Evolutionary conservation across 352 stramenopile species (phyloP).

Genomic region (Globisporangium sylvaticum): DNA sequence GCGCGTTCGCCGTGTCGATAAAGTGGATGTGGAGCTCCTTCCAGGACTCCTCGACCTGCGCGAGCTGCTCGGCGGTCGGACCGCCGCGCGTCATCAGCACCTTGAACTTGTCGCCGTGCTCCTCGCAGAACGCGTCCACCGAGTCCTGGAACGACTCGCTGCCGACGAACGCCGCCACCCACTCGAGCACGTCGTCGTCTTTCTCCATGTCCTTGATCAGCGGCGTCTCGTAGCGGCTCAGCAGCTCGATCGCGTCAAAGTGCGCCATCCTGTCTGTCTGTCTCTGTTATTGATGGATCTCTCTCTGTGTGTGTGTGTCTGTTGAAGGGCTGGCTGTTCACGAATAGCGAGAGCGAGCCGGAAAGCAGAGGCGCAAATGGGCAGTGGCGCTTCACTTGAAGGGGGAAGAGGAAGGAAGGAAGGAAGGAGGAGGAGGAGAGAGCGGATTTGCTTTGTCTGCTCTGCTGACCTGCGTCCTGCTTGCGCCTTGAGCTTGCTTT

Average conservation of each 20-base stretch:
- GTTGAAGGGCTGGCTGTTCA: neutral
- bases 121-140: conserved; percentile 62
- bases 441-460: neutral
- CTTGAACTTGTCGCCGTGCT: conserved; percentile 53
- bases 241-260: conserved; percentile 78
- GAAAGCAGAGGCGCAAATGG: neutral
- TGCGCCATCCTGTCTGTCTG: conserved; percentile 19
- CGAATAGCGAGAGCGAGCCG: neutral
- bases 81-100: conserved; percentile 63
- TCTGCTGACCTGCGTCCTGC: neutral
- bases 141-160: conserved; percentile 63
- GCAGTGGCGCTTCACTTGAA: neutral
- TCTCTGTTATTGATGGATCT: neutral
- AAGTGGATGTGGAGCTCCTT: conserved; percentile 68
- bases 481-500: neutral
- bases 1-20: conserved; percentile 60
- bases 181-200: conserved; percentile 77
- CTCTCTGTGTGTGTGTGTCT: neutral
- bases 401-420: neutral
- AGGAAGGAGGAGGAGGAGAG: conserved; percentile 1
- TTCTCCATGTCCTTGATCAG: conserved; percentile 81
- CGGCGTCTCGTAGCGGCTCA: conserved; percentile 75
- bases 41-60: conserved; percentile 58
- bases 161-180: conserved; percentile 69
- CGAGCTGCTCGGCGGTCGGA: conserved; percentile 49